A percentile compares a stretch with the other conserved stretches of the same genome.
These are phyloP conservation scores for Diaporthe batatas DNA, from an alignment of 2,329 filamentous ascomycete species.

Conservation along the genomic window DNA sequence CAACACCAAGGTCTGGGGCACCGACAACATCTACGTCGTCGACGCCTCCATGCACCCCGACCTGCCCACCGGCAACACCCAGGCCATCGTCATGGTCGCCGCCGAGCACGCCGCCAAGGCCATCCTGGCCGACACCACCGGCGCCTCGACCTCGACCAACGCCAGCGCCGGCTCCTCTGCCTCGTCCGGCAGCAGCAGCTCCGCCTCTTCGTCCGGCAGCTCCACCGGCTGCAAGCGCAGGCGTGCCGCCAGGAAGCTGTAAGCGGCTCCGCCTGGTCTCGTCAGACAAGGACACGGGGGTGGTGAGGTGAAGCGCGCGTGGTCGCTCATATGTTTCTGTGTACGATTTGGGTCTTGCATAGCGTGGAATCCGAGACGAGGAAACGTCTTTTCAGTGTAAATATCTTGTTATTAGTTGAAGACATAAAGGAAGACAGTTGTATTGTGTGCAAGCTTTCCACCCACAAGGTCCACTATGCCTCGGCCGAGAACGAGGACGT, in stretches of 20 bases:
- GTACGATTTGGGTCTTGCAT: conserved; percentile 31
- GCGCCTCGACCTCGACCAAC: conserved; percentile 36
- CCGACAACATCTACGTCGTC: conserved; percentile 72
- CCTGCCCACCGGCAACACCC: conserved; percentile 73
- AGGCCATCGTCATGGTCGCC: conserved; percentile 56
- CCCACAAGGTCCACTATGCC: neutral
- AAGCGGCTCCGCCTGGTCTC: neutral
- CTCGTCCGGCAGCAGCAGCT: conserved; percentile 3
- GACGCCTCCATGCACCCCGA: conserved; percentile 75
- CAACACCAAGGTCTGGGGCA: conserved; percentile 67
- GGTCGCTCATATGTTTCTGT: conserved; percentile 8
- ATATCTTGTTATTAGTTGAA: conserved; percentile 38
- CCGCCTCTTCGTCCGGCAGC: conserved; percentile 1
- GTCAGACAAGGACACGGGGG: too few species aligned
- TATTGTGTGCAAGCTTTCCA: conserved; percentile 22
- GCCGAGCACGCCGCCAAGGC: conserved; percentile 54
- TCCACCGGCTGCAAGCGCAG: conserved; percentile 36
- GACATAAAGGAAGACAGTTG: conserved; percentile 22
- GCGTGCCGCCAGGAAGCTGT: conserved; percentile 35
- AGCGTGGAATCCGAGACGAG: conserved; percentile 34
- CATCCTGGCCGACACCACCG: conserved; percentile 40
- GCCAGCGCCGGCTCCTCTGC: conserved; percentile 14
- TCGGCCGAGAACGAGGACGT: too few species aligned
- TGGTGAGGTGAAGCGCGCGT: neutral
- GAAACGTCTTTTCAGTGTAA: conserved; percentile 38